These are phyloP conservation scores for Heterobasidion irregulare DNA, from an alignment of 1,284 basidiomycete genomes.

Conservation along the genomic window DNA sequence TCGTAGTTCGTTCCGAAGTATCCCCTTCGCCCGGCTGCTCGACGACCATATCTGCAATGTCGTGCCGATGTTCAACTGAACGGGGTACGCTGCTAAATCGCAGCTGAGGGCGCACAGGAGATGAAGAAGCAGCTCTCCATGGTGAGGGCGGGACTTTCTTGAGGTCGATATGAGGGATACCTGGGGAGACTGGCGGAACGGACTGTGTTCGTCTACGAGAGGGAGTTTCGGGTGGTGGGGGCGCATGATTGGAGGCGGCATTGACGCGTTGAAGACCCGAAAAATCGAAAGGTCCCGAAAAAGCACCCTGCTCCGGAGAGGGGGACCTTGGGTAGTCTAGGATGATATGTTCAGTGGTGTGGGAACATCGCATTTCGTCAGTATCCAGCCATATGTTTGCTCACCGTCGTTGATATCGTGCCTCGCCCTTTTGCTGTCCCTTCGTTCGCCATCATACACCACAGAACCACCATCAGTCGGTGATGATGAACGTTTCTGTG, in stretches of 20 bases:
- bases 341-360: not conserved
- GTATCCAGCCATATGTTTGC: not conserved
- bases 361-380: not conserved
- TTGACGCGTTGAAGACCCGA: not conserved
- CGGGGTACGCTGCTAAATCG: slow-evolving; percentile 2
- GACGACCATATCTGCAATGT: not conserved
- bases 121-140: not conserved
- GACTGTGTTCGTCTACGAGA: slow-evolving; percentile 1
- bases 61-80: not conserved
- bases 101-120: not conserved
- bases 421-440: not conserved
- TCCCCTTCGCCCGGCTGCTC: not conserved
- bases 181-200: not conserved
- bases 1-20: no score
- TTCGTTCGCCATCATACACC: not conserved
- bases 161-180: not conserved
- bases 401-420: not conserved
- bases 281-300: slow-evolving; percentile 2
- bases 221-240: not conserved
- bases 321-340: not conserved
- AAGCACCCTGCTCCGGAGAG: not conserved
- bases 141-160: not conserved
- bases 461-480: not conserved
- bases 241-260: not conserved
- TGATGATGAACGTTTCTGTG: slow-evolving; percentile 3